Percentiles rank a stretch among this genome's conserved stretches.
These are phyloP conservation scores for Lachnellula arida DNA, from an alignment of 2,329 filamentous ascomycete genomes.

Conservation along the genomic window DNA sequence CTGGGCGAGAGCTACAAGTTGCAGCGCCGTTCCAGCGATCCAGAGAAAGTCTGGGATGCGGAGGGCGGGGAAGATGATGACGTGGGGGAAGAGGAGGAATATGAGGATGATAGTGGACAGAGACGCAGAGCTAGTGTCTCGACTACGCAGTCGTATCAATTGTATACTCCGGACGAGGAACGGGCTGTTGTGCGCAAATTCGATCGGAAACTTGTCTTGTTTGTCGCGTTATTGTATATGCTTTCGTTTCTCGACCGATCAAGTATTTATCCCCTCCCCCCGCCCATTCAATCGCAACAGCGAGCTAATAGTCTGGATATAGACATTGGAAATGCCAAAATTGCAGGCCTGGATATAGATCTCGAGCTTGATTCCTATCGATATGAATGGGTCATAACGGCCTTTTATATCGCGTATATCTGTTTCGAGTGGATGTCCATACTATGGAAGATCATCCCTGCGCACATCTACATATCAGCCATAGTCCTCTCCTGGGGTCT, in stretches of 20 bases:
- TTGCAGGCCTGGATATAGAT: conserved; percentile 60
- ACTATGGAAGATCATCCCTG: conserved; percentile 55
- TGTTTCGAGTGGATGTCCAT: conserved; percentile 61
- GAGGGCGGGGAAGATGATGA: conserved; percentile 13
- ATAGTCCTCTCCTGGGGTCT: conserved; percentile 77
- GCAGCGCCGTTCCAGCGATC: conserved; percentile 1
- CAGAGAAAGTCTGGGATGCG: conserved; percentile 9
- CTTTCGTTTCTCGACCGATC: conserved; percentile 82
- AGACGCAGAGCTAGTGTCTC: conserved; percentile 26
- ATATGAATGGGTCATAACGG: conserved; percentile 57
- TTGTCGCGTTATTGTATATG: conserved; percentile 78
- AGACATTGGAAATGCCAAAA: conserved; percentile 60
- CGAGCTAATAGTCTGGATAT: conserved; percentile 6
- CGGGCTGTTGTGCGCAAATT: conserved; percentile 65
- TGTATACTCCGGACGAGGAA: conserved; percentile 68
- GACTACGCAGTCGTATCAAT: conserved; percentile 40
- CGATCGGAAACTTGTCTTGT: conserved; percentile 71
- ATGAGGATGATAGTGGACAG: background rate
- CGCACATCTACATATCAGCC: conserved; percentile 53
- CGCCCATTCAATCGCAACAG: background rate
- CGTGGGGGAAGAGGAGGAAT: conserved; percentile 13
- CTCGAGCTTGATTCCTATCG: conserved; percentile 45
- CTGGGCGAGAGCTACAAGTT: conserved; percentile 22
- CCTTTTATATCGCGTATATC: conserved; percentile 62
- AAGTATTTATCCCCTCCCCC: conserved; percentile 47